Percentiles rank a stretch among this genome's conserved stretches.
phyloP scores from a whole-genome alignment of 1,284 basidiomycete species.

The Ceratorhiza oryzae-sativae region DNA sequence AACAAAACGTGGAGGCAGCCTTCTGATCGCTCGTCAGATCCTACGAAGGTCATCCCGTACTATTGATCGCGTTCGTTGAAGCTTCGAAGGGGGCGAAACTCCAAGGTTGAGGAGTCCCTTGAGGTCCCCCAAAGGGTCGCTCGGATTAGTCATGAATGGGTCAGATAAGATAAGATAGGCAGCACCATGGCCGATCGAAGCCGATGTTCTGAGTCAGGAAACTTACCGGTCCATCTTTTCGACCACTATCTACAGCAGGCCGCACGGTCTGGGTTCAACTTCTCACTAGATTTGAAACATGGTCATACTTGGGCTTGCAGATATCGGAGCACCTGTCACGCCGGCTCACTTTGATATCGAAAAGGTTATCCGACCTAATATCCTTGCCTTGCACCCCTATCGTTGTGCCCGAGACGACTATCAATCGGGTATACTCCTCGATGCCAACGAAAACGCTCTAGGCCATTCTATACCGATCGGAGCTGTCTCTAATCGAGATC shows the following conservation, averaged over 20 bases:
- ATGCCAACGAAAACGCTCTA: conserved; percentile 96
- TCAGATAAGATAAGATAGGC: conserved; percentile 35
- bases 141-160: not conserved
- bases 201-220: conserved; percentile 23
- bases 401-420: conserved; percentile 98
- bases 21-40: conserved; percentile 21
- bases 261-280: not conserved
- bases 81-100: not conserved
- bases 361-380: conserved; percentile 89
- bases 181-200: conserved; percentile 2
- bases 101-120: too few relatives aligned
- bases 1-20: conserved; percentile 70
- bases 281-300: conserved; percentile 45
- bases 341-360: conserved; percentile 85
- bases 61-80: not conserved
- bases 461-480: conserved; percentile 77
- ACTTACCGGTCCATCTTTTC: not conserved
- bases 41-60: conserved; percentile 12
- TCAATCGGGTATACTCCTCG: conserved; percentile 89
- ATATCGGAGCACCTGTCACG: conserved; percentile 54
- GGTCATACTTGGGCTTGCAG: conserved; percentile 53
- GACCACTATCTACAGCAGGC: not conserved
- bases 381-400: conserved; percentile 91
- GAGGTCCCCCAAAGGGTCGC: too few relatives aligned
- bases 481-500: conserved; percentile 36